phyloP scores from a whole-genome alignment of 164 flowering plant genomes.

The Stephania yunnanensis region DNA sequence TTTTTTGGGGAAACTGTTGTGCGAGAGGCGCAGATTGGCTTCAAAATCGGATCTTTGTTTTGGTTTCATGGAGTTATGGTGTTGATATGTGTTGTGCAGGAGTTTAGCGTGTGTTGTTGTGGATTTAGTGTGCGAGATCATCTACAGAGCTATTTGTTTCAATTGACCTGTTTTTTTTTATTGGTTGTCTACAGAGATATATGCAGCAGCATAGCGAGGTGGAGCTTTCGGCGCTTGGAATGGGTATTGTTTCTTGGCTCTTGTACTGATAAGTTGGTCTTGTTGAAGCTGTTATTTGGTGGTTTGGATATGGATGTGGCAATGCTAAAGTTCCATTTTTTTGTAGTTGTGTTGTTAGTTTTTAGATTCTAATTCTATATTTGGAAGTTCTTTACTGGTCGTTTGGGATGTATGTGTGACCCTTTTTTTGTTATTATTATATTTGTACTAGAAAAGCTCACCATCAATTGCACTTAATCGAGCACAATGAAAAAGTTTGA shows the following conservation, averaged over 20 bases:
- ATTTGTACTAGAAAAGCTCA: no score
- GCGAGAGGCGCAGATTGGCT: neutral
- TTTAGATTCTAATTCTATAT: neutral
- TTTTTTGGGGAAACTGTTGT: neutral
- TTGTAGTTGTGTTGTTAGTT: neutral
- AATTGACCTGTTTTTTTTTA: neutral
- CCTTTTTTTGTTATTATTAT: neutral
- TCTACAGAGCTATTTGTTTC: neutral
- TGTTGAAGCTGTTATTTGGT: neutral
- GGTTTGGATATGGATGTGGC: neutral
- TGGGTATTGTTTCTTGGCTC: conserved; percentile 18
- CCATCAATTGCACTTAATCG: no score
- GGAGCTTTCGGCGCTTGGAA: conserved; percentile 34
- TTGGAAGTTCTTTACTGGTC: neutral
- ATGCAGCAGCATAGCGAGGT: conserved; percentile 32
- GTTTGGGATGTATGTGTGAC: neutral
- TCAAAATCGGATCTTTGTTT: neutral
- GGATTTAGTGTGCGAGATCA: neutral
- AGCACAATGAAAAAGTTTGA: no score
- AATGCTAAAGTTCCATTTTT: neutral
- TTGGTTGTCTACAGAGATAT: conserved; percentile 22
- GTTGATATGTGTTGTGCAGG: neutral
- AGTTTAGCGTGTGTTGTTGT: neutral
- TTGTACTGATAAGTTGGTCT: no score
- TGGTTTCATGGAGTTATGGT: neutral